Conservation (phyloP, 345 rosid genomes). For the Eucalyptus guilfoylei region DNA sequence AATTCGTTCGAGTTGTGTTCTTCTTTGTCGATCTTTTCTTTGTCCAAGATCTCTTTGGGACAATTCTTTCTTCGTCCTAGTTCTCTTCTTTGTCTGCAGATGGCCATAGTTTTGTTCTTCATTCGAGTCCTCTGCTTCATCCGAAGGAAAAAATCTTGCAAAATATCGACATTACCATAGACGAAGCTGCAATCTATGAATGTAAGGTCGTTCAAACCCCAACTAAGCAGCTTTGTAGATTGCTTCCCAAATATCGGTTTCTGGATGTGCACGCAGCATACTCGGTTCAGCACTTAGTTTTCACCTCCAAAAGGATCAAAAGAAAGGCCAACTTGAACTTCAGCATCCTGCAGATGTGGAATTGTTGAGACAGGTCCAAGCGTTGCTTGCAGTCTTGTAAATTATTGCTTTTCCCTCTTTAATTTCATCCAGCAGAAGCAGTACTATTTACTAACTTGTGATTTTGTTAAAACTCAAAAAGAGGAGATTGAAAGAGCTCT, state of each 20-base stretch:
- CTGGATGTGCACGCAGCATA: not conserved
- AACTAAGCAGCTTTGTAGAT: not conserved
- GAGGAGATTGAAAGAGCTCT: constrained; percentile 47
- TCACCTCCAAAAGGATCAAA: constrained; percentile 16
- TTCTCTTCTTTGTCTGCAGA: not conserved
- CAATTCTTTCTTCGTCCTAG: not conserved
- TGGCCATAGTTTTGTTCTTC: not conserved
- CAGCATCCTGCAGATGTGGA: constrained; percentile 31
- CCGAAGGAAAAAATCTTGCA: not conserved
- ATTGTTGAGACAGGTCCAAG: constrained; percentile 32
- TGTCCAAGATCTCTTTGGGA: not conserved
- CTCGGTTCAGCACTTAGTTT: not conserved
- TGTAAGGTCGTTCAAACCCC: not conserved
- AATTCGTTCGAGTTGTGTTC: not conserved
- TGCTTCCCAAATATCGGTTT: not conserved
- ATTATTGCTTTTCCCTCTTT: not conserved
- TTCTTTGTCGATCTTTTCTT: not conserved
- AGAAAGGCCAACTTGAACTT: constrained; percentile 48
- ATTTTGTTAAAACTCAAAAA: constrained; percentile 16
- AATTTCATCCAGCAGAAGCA: not conserved
- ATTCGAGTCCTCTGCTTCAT: not conserved
- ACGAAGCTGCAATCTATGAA: not conserved
- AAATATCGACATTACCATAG: not conserved
- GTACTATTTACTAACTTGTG: not conserved
- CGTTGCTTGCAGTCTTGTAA: constrained; percentile 8